Percentiles rank a stretch among this genome's conserved stretches.
phyloP scores from a whole-genome alignment of 768 basidiomycete genomes.

The Nevesoporus exiguus region DNA sequence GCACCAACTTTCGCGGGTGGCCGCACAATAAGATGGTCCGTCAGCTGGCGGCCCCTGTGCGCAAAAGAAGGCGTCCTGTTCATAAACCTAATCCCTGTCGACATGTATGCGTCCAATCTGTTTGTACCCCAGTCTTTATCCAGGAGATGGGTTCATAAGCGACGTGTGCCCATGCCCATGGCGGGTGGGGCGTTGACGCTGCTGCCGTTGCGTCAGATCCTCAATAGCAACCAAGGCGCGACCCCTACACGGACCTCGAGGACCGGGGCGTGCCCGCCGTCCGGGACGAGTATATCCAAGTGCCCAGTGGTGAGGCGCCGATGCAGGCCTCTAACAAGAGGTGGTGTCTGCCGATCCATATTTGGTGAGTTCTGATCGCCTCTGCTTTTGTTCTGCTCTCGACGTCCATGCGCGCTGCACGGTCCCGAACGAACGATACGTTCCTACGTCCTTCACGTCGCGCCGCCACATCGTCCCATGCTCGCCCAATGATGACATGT shows the following conservation, averaged over 20 bases:
- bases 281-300: constrained; percentile 47
- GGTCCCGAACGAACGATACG: not conserved
- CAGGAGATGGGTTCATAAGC: constrained; percentile 67
- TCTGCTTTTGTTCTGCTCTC: not conserved
- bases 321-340: not conserved
- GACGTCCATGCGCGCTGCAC: not conserved
- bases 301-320: constrained; percentile 36
- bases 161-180: not conserved
- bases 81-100: no score
- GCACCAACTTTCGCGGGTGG: constrained; percentile 68
- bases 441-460: not conserved
- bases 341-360: not conserved
- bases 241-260: constrained; percentile 57
- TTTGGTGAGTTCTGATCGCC: not conserved
- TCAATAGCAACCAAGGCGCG: constrained; percentile 60
- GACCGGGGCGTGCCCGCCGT: constrained; percentile 53
- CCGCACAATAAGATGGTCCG: constrained; percentile 43
- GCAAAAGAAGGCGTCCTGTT: no score
- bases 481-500: not conserved
- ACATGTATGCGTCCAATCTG: no score
- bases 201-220: constrained; percentile 41
- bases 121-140: constrained; percentile 43
- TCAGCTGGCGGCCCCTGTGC: no score
- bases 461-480: not conserved
- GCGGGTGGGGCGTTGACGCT: not conserved